phyloP scores from a whole-genome alignment of 2,329 filamentous ascomycete species.

The Didymosphaeria variabile region DNA sequence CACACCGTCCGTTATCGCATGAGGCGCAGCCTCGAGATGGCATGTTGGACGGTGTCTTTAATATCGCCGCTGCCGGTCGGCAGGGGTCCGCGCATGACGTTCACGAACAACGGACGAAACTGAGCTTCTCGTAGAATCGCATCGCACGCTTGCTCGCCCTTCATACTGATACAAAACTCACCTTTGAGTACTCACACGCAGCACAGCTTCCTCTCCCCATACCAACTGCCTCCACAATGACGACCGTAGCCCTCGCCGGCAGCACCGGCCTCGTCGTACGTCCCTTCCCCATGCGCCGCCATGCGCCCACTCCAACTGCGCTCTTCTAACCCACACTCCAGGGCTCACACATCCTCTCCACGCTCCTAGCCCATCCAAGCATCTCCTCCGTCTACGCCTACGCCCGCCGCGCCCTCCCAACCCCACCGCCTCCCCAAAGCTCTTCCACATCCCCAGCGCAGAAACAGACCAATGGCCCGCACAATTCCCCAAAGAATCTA shows the following conservation, averaged over 20 bases:
- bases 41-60: not conserved
- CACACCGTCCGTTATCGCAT: not conserved
- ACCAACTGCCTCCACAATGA: conserved; percentile 46
- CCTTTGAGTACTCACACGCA: not conserved
- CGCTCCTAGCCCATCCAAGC: conserved; percentile 64
- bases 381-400: conserved; percentile 69
- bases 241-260: conserved; percentile 66
- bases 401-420: conserved; percentile 70
- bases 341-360: conserved; percentile 78
- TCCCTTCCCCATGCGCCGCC: conserved; percentile 11
- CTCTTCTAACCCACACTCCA: conserved; percentile 35
- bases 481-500: conserved; percentile 65
- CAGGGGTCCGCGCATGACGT: conserved; percentile 4
- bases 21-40: not conserved
- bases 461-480: conserved; percentile 74
- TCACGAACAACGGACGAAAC: not conserved
- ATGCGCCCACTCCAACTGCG: not conserved
- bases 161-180: not conserved
- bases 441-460: conserved; percentile 71
- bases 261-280: conserved; percentile 69
- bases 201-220: not conserved
- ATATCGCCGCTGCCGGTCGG: conserved; percentile 7
- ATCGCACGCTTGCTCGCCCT: not conserved
- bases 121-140: not conserved
- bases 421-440: conserved; percentile 62